Evolutionary conservation across 768 basidiomycete genomes (phyloP).

Genomic region (Amanita polypyramis): DNA sequence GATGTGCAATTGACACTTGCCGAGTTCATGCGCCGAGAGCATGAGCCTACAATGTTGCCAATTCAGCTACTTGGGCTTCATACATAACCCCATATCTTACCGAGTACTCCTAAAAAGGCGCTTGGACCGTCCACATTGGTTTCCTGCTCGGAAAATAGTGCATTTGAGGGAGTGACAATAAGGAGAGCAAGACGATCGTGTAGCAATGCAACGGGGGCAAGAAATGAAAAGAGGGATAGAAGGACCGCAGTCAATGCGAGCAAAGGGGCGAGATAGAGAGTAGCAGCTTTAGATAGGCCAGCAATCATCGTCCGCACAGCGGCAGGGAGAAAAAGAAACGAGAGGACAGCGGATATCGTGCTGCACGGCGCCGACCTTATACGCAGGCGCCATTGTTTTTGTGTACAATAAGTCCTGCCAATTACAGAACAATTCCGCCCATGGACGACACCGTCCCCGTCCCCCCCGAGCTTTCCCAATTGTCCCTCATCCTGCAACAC

Average conservation of each 20-base stretch:
- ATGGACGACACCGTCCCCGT: constrained; percentile 2
- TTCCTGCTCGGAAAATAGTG: constrained; percentile 19
- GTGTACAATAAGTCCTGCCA: background rate
- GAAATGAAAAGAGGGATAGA: constrained; percentile 53
- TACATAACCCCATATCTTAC: constrained; percentile 24
- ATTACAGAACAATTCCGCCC: constrained; percentile 1
- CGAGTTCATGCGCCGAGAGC: constrained; percentile 38
- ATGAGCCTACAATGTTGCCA: constrained; percentile 44
- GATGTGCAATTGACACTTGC: constrained; percentile 45
- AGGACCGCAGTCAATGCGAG: constrained; percentile 56
- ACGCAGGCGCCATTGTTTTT: constrained; percentile 1
- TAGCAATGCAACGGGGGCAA: constrained; percentile 56
- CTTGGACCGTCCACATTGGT: constrained; percentile 53
- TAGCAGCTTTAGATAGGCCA: constrained; percentile 56
- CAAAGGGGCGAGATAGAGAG: constrained; percentile 57
- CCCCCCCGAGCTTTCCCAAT: constrained; percentile 28
- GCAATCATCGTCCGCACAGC: constrained; percentile 45
- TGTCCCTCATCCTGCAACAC: constrained; percentile 47
- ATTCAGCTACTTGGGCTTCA: background rate
- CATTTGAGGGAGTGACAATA: constrained; percentile 47
- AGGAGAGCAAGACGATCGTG: constrained; percentile 55
- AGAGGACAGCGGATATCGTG: constrained; percentile 4
- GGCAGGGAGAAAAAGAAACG: constrained; percentile 3
- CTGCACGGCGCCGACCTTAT: background rate
- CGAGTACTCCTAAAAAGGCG: constrained; percentile 55